phyloP scores from a whole-genome alignment of 805 yeast genomes.

The Kodamaea leandrae region DNA sequence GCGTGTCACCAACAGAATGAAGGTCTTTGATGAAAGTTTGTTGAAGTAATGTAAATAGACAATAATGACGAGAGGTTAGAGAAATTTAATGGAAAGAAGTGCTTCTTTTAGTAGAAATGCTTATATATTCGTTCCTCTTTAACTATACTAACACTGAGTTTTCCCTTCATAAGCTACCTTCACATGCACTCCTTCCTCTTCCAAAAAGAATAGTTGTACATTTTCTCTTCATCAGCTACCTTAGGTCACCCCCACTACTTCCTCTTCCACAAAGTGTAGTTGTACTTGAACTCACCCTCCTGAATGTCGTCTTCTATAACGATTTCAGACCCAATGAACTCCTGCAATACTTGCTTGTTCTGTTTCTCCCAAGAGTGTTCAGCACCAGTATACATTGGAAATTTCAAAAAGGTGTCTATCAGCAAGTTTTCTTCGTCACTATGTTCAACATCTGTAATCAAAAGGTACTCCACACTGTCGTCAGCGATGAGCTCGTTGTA shows the following conservation, averaged over 20 bases:
- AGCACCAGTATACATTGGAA: constrained; percentile 19
- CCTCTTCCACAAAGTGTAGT: constrained; percentile 58
- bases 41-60: constrained; percentile 7
- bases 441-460: constrained; percentile 63
- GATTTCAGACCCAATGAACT: constrained; percentile 36
- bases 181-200: too few relatives aligned
- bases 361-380: constrained; percentile 35
- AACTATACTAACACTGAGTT: too few relatives aligned
- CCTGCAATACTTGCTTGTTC: constrained; percentile 32
- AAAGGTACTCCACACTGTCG: constrained; percentile 49
- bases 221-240: neutral
- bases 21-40: constrained; percentile 37
- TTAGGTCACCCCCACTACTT: neutral
- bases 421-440: constrained; percentile 29
- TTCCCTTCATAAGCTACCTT: too few relatives aligned
- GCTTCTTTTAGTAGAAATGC: neutral
- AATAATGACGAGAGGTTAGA: neutral
- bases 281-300: constrained; percentile 46
- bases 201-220: too few relatives aligned
- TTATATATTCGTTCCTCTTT: neutral
- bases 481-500: constrained; percentile 55
- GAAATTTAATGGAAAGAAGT: neutral
- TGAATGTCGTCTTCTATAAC: constrained; percentile 32
- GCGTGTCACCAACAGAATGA: constrained; percentile 54
- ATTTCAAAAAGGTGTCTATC: constrained; percentile 71